A percentile compares a stretch with the other conserved stretches of the same genome.
These are phyloP conservation scores for Zoysia matrella DNA, from an alignment of 202 grass and related monocot species.

Conservation along the genomic window DNA sequence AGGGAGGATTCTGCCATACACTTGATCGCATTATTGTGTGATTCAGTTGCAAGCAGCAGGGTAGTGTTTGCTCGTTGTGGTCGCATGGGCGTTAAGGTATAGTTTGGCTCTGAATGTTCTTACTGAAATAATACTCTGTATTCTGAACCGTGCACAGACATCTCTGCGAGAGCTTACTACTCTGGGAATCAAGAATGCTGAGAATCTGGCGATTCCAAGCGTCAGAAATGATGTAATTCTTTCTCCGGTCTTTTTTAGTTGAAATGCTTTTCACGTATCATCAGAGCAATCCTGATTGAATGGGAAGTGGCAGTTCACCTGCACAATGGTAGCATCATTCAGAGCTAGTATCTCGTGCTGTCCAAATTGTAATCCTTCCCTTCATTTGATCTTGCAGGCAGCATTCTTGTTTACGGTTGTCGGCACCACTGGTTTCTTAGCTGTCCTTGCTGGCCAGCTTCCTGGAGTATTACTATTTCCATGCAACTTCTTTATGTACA, in stretches of 20 bases:
- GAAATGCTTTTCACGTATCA: background rate
- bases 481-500: background rate
- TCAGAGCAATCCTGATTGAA: background rate
- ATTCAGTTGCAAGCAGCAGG: slow-evolving; percentile 10
- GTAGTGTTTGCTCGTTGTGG: background rate
- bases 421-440: slow-evolving; percentile 78
- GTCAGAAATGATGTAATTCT: slow-evolving; percentile 88
- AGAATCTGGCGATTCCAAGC: slow-evolving; percentile 90
- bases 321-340: background rate
- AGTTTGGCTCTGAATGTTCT: background rate
- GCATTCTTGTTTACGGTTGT: slow-evolving; percentile 94
- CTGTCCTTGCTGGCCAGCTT: slow-evolving; percentile 81
- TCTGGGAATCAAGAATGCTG: slow-evolving; percentile 90
- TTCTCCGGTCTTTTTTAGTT: background rate
- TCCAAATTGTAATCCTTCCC: background rate
- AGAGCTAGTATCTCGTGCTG: background rate
- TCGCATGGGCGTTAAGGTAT: background rate
- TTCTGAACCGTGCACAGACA: slow-evolving; percentile 61
- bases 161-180: slow-evolving; percentile 83
- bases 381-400: slow-evolving; percentile 53
- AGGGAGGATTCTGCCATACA: slow-evolving; percentile 10
- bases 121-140: background rate
- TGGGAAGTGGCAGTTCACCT: background rate
- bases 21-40: background rate
- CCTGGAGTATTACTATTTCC: slow-evolving; percentile 66